phyloP scores from a whole-genome alignment of 2,329 filamentous ascomycete species.

The Leptographium lundbergii region DNA sequence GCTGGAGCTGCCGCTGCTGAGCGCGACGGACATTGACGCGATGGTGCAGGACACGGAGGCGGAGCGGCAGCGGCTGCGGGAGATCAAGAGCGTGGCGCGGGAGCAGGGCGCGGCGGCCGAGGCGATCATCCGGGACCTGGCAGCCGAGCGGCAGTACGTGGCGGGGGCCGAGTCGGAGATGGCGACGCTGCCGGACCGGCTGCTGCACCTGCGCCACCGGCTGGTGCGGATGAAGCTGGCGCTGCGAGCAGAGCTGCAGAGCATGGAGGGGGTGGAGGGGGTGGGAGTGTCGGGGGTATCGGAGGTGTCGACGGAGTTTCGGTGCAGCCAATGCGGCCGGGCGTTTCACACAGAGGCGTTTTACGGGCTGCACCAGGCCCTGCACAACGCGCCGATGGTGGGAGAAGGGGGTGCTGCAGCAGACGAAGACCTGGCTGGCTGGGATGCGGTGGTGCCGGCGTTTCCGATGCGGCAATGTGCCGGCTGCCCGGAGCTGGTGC shows the following conservation, averaged over 20 bases:
- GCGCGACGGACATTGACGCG: conserved; percentile 66
- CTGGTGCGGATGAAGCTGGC: conserved; percentile 45
- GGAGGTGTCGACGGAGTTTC: background rate
- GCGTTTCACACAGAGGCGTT: conserved; percentile 9
- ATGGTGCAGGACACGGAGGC: conserved; percentile 53
- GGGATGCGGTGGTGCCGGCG: background rate
- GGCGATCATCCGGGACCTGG: conserved; percentile 44
- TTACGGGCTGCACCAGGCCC: conserved; percentile 8
- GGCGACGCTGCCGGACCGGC: conserved; percentile 28
- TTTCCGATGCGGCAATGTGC: conserved; percentile 3
- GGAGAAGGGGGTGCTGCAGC: background rate
- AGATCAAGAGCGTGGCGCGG: conserved; percentile 66
- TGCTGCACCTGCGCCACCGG: conserved; percentile 10
- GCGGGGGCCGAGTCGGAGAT: conserved; percentile 33
- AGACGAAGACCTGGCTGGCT: background rate
- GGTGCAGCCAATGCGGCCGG: conserved; percentile 5
- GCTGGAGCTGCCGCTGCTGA: conserved; percentile 76
- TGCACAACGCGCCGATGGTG: conserved; percentile 4
- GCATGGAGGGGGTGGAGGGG: conserved; percentile 41
- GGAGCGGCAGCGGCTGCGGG: conserved; percentile 64
- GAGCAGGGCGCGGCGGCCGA: conserved; percentile 64
- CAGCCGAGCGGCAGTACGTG: conserved; percentile 33
- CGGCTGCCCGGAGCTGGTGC: conserved; percentile 8
- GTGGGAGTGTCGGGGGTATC: background rate
- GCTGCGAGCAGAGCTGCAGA: conserved; percentile 53